A percentile compares a stretch with the other conserved stretches of the same genome.
Conservation (phyloP, 2,329 filamentous ascomycete species). For the Daldinia sp. region DNA sequence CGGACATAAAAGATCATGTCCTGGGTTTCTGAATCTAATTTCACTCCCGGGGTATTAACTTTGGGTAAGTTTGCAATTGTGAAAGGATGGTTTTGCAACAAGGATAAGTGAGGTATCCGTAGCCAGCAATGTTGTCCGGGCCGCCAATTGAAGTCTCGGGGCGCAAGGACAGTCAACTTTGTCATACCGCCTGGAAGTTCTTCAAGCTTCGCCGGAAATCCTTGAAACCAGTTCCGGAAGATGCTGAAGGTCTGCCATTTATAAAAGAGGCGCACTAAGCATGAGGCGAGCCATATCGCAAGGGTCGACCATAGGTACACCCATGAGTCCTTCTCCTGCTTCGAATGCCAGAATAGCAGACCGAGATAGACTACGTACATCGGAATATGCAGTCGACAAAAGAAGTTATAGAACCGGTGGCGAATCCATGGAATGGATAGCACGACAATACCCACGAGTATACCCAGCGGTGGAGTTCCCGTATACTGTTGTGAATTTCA, state of each 20-base stretch:
- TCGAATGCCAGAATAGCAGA: slow-evolving; percentile 39
- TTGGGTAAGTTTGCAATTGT: slow-evolving; percentile 36
- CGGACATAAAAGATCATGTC: slow-evolving; percentile 39
- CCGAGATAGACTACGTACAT: slow-evolving; percentile 39
- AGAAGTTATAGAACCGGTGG: slow-evolving; percentile 40
- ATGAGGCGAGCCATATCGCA: slow-evolving; percentile 37
- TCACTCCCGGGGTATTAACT: not conserved
- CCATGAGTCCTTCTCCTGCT: slow-evolving; percentile 36
- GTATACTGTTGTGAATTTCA: slow-evolving; percentile 22
- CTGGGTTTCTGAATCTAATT: slow-evolving; percentile 22
- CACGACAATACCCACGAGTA: slow-evolving; percentile 38
- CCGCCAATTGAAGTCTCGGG: slow-evolving; percentile 33
- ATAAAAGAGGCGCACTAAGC: slow-evolving; percentile 34
- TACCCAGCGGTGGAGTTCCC: slow-evolving; percentile 35
- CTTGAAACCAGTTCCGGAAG: slow-evolving; percentile 39
- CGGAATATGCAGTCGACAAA: slow-evolving; percentile 39
- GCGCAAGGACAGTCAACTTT: slow-evolving; percentile 35
- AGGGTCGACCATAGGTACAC: slow-evolving; percentile 36
- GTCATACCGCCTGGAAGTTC: slow-evolving; percentile 38
- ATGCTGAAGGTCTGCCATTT: slow-evolving; percentile 42
- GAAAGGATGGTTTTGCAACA: slow-evolving; percentile 38
- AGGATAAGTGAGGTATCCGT: slow-evolving; percentile 32
- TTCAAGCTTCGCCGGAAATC: slow-evolving; percentile 30
- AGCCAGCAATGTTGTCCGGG: slow-evolving; percentile 38
- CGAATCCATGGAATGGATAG: slow-evolving; percentile 41